These are phyloP conservation scores for Debaryomyces udenii DNA, from an alignment of 1,139 yeast genomes.

Conservation along the genomic window DNA sequence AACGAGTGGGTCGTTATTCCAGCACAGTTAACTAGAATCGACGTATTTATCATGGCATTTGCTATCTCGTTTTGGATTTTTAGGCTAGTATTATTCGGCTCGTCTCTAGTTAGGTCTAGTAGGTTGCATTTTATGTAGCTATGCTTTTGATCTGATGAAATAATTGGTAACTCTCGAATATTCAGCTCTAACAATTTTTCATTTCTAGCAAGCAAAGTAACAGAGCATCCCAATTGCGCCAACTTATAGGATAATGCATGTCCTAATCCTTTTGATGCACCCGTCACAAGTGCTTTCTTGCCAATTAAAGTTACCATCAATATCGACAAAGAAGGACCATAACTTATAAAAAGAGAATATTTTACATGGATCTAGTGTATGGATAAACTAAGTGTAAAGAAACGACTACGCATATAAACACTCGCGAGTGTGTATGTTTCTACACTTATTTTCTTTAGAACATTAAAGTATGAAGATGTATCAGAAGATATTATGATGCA, in stretches of 20 bases:
- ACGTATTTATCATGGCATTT: conserved; percentile 25
- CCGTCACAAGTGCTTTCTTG: conserved; percentile 66
- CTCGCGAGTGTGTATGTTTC: too few species aligned
- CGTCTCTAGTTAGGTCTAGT: conserved; percentile 12
- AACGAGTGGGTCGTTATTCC: conserved; percentile 72
- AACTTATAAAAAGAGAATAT: too few species aligned
- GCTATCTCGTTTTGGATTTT: background rate
- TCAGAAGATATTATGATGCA: too few species aligned
- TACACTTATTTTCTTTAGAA: background rate
- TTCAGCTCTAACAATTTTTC: conserved; percentile 37
- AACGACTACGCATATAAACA: too few species aligned
- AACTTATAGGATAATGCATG: conserved; percentile 60
- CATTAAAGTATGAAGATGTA: too few species aligned
- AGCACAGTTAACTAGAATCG: conserved; percentile 75
- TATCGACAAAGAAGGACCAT: too few species aligned
- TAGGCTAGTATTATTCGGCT: background rate
- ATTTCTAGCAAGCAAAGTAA: conserved; percentile 64
- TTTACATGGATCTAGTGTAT: too few species aligned
- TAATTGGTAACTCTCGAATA: conserved; percentile 34
- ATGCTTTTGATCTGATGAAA: conserved; percentile 45
- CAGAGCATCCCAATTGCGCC: conserved; percentile 62
- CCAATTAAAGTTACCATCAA: conserved; percentile 5
- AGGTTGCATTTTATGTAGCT: conserved; percentile 56
- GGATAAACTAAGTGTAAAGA: too few species aligned
- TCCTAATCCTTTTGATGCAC: conserved; percentile 89